These are phyloP conservation scores for Eimeria sp. DNA, from an alignment of 169 alveolate genomes.

Conservation along the genomic window DNA sequence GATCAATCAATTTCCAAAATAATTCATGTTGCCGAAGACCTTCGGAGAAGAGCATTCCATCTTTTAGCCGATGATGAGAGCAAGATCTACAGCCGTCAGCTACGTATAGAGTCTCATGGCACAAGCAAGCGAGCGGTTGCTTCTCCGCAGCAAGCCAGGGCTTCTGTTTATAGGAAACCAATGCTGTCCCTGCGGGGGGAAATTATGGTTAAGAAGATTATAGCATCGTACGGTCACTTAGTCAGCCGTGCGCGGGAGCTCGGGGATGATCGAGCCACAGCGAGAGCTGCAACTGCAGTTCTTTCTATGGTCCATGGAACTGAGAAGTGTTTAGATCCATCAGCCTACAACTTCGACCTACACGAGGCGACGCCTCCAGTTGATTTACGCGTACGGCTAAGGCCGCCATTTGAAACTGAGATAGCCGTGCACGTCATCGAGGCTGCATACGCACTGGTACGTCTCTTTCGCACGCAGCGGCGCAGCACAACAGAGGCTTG, in stretches of 20 bases:
- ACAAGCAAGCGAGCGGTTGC: slow-evolving; percentile 16
- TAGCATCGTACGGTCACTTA: slow-evolving; percentile 39
- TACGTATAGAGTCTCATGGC: slow-evolving; percentile 5
- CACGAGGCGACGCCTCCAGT: background rate
- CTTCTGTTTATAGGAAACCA: background rate
- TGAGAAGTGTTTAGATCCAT: slow-evolving; percentile 37
- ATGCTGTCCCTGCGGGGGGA: slow-evolving; percentile 9
- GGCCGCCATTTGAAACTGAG: slow-evolving; percentile 62
- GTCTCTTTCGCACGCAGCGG: background rate
- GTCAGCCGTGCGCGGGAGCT: slow-evolving; percentile 22
- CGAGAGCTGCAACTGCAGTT: slow-evolving; percentile 50
- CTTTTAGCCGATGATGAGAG: slow-evolving; percentile 24
- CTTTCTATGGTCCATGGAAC: slow-evolving; percentile 73
- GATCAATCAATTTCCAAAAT: background rate
- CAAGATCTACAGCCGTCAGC: slow-evolving; percentile 12
- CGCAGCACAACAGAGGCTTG: background rate
- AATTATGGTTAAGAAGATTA: slow-evolving; percentile 1
- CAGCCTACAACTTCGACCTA: background rate
- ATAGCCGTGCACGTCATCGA: slow-evolving; percentile 45
- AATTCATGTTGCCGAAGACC: slow-evolving; percentile 33
- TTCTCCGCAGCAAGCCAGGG: slow-evolving; percentile 10
- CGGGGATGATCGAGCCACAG: slow-evolving; percentile 49
- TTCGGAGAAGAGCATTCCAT: slow-evolving; percentile 23
- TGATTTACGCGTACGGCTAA: slow-evolving; percentile 57
- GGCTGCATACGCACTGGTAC: slow-evolving; percentile 72